Percentiles rank a stretch among this genome's conserved stretches.
These are phyloP conservation scores for Lathyrus sativus DNA, from an alignment of 306 rosid species.

Conservation along the genomic window DNA sequence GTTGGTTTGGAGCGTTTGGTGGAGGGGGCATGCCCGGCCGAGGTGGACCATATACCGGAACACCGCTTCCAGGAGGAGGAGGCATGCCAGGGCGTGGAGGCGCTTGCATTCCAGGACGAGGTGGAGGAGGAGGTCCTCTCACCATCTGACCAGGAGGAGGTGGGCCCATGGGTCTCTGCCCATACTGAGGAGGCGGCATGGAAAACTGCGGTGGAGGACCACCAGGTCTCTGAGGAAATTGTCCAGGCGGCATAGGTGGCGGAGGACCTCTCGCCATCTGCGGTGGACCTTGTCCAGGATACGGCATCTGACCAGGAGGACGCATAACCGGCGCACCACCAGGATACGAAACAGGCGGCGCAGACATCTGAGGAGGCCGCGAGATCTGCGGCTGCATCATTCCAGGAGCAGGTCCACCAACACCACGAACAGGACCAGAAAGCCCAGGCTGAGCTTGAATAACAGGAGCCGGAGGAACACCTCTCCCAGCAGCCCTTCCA, in stretches of 20 bases:
- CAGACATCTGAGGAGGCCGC: constrained; percentile 69
- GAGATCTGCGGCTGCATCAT: constrained; percentile 99
- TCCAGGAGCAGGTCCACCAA: constrained; percentile 93
- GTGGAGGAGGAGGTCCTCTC: constrained; percentile 89
- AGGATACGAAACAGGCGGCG: constrained; percentile 78
- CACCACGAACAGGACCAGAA: constrained; percentile 90
- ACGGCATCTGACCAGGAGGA: constrained; percentile 72
- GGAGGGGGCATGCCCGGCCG: constrained; percentile 91
- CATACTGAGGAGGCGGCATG: constrained; percentile 71
- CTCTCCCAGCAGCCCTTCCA: constrained; percentile 90
- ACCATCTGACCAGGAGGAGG: constrained; percentile 97
- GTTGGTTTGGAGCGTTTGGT: constrained; percentile 75
- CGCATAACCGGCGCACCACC: constrained; percentile 67
- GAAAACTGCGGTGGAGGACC: constrained; percentile 63
- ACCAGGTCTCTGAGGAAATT: constrained; percentile 64
- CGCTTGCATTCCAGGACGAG: constrained; percentile 76
- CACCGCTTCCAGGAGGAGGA: constrained; percentile 78
- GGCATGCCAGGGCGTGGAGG: constrained; percentile 98
- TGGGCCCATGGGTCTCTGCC: constrained; percentile 97
- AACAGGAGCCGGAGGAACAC: constrained; percentile 71
- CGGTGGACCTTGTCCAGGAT: constrained; percentile 70
- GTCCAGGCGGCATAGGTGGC: constrained; percentile 67
- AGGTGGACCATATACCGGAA: constrained; percentile 84
- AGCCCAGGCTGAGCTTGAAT: constrained; percentile 95
- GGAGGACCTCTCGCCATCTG: constrained; percentile 71